A percentile compares a stretch with the other conserved stretches of the same genome.
phyloP scores from a whole-genome alignment of 768 basidiomycete genomes.

The Agrocybe praecox region DNA sequence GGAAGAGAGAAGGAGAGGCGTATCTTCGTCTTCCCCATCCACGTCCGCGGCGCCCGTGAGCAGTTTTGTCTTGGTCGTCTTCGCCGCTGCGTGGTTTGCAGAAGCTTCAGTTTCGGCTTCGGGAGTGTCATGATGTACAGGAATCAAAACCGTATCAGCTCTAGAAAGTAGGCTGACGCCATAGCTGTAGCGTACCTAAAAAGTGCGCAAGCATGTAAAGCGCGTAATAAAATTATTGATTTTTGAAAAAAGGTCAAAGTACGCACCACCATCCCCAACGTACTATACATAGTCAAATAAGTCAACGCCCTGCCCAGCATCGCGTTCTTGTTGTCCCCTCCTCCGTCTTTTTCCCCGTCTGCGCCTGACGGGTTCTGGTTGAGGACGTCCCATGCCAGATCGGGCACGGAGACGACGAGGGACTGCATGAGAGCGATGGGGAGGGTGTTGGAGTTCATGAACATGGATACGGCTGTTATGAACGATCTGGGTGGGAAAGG shows the following conservation, averaged over 20 bases:
- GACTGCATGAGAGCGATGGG: constrained; percentile 95
- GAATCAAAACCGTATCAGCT: constrained; percentile 50
- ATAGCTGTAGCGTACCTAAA: constrained; percentile 88
- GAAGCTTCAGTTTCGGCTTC: no score
- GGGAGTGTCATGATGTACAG: background rate
- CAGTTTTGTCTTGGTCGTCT: background rate
- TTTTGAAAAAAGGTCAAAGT: background rate
- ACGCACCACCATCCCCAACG: constrained; percentile 92
- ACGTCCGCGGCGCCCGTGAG: constrained; percentile 17
- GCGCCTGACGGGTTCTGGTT: background rate
- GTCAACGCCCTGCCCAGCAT: constrained; percentile 93
- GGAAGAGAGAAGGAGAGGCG: constrained; percentile 30
- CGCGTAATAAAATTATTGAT: background rate
- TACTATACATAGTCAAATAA: constrained; percentile 91
- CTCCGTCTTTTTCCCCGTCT: background rate
- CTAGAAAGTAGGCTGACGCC: constrained; percentile 82
- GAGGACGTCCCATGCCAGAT: constrained; percentile 71
- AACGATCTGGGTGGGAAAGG: constrained; percentile 74
- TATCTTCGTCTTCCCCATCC: constrained; percentile 33
- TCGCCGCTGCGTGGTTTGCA: background rate
- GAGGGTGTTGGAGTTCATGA: constrained; percentile 94
- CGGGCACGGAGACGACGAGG: constrained; percentile 80
- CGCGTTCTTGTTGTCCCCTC: constrained; percentile 78
- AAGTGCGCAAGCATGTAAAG: no score
- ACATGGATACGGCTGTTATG: constrained; percentile 81